phyloP scores from a whole-genome alignment of 164 flowering plant genomes.

The Umbellularia californica region DNA sequence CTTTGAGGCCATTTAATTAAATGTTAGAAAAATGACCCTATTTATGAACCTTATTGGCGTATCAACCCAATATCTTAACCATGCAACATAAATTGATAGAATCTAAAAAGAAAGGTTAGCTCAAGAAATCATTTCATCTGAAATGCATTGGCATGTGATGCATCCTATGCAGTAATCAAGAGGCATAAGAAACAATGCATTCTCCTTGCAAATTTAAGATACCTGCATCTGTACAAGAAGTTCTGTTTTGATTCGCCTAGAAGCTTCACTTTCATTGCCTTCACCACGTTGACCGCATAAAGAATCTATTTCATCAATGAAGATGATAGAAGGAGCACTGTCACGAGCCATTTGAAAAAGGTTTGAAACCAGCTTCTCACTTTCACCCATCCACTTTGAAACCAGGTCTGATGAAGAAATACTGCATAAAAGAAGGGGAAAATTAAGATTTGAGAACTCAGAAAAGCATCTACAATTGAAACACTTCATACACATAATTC shows the following conservation, averaged over 20 bases:
- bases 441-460: not conserved
- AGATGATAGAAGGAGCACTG: slow-evolving; percentile 93
- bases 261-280: slow-evolving; percentile 99
- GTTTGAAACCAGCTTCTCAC: slow-evolving; percentile 95
- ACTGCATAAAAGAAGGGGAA: slow-evolving; percentile 32
- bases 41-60: too few relatives aligned
- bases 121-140: not conserved
- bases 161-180: not conserved
- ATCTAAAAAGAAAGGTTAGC: too few relatives aligned
- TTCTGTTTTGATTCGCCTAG: slow-evolving; percentile 93
- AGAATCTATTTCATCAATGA: slow-evolving; percentile 96
- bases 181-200: not conserved
- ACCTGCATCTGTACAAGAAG: slow-evolving; percentile 99
- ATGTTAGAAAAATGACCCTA: too few relatives aligned
- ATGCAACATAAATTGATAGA: too few relatives aligned
- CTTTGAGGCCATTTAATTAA: too few relatives aligned
- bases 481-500: not conserved
- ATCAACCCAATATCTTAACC: too few relatives aligned
- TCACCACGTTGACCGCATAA: slow-evolving; percentile 95
- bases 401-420: slow-evolving; percentile 95
- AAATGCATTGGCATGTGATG: not conserved
- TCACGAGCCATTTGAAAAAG: slow-evolving; percentile 99
- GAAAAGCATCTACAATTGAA: not conserved
- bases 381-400: slow-evolving; percentile 99
- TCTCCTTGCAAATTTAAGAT: slow-evolving; percentile 8